Percentiles rank a stretch among this genome's conserved stretches.
phyloP scores from a whole-genome alignment of 1,284 basidiomycete genomes.

The Cronartium quercuum region DNA sequence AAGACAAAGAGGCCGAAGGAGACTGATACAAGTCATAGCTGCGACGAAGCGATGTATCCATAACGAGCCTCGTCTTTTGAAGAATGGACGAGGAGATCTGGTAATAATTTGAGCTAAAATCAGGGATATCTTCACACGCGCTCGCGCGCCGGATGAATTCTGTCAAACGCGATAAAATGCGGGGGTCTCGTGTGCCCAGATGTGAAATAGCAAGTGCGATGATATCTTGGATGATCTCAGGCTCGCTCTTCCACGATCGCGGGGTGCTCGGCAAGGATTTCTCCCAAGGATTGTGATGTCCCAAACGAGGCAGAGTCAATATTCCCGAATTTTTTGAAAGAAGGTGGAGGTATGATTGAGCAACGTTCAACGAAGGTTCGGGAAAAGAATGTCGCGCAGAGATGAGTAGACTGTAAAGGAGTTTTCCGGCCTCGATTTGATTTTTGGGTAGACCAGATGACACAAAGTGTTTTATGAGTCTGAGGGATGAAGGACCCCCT shows the following conservation, averaged over 20 bases:
- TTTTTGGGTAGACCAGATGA: not conserved
- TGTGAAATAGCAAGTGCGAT: slow-evolving; percentile 10
- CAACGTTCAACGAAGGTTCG: slow-evolving; percentile 13
- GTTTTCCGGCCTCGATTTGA: slow-evolving; percentile 6
- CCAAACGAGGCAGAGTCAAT: slow-evolving; percentile 26
- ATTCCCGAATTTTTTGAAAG: slow-evolving; percentile 31
- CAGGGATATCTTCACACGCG: not conserved
- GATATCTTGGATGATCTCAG: slow-evolving; percentile 17
- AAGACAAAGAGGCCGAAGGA: not conserved
- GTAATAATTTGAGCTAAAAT: not conserved
- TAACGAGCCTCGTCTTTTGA: slow-evolving; percentile 6
- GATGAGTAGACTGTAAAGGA: slow-evolving; percentile 18
- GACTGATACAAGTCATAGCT: not conserved
- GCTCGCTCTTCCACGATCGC: not conserved
- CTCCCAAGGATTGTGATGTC: not conserved
- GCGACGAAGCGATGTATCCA: not conserved
- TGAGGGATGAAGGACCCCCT: slow-evolving; percentile 12
- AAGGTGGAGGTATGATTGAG: slow-evolving; percentile 20
- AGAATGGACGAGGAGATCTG: not conserved
- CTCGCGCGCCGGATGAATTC: slow-evolving; percentile 24
- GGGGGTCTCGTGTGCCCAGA: slow-evolving; percentile 22
- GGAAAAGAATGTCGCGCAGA: slow-evolving; percentile 12
- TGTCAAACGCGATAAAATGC: slow-evolving; percentile 11
- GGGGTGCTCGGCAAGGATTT: not conserved
- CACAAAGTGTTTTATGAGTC: slow-evolving; percentile 28